Base-by-base conservation (phyloP, 129 eudicot species). In the Smallanthus sonchifolius region DNA sequence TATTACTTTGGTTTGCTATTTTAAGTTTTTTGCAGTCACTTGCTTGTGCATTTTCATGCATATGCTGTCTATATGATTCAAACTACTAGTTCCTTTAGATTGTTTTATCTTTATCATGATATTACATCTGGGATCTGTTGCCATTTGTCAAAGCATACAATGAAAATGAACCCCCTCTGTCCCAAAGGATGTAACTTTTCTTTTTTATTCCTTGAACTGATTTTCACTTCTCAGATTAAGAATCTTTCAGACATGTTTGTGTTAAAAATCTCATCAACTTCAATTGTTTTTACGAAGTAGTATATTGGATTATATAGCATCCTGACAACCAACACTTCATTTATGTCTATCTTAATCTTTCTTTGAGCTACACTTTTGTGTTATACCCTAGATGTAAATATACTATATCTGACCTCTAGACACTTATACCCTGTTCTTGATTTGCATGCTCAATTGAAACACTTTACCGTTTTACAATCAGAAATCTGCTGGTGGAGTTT, bases 401-500 rank as follows among this genome's bases (percentile, higher is more conserved):
- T 30, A 30, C 16, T 14, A 24, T 24, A 57, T 59, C 28, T 4
- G 9, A 30, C 39, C 10, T 32, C 0, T 6, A 15, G 42, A 61
- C 20, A 61, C 67, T 11, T 55, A 42, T 36, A 14, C 43, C 38
- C 6, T 74, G 71, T 13, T 60, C 3, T 44, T 4, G 6, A 2
- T 49, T 15, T 24, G 39, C 36, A 16, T 72, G 60, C 20, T 40
- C 55, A 14, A 48, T 40, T 40, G 15, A 64, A 24, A 57, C 16
- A 20, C 35, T 64, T 55, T 76, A 32, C 74, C 67, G 0, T n/a
- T 67, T 16, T 72, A 45, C 6, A 2, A 67, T 67, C 86, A 94
- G 98, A 94, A 95, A 91, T 95, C 99, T 59, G 97, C 97, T 68
- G 99, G 96, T 15, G 99, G 97, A 80, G 94, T 95, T 63, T 82